phyloP scores from a whole-genome alignment of 139 green algal genomes.

The Haematococcus lacustris region DNA sequence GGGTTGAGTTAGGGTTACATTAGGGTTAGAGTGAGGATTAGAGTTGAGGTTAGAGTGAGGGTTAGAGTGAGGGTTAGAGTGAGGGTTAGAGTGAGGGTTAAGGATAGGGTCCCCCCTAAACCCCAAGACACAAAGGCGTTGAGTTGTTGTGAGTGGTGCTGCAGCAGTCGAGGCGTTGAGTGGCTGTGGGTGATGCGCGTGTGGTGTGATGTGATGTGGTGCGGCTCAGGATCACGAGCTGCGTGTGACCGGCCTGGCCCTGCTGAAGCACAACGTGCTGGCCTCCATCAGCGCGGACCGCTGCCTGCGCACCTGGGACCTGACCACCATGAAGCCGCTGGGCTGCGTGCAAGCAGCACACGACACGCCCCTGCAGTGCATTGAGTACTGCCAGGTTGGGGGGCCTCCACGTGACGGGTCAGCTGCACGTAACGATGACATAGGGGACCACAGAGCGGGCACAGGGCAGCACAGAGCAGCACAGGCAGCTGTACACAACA shows the following conservation, averaged over 20 bases:
- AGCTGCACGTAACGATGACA: too few relatives aligned
- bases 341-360: conserved; percentile 33
- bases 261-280: conserved; percentile 40
- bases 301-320: conserved; percentile 59
- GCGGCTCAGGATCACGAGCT: conserved; percentile 23
- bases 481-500: too few relatives aligned
- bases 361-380: conserved; percentile 40
- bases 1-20: too few relatives aligned
- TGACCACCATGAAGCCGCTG: conserved; percentile 55
- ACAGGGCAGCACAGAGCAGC: too few relatives aligned
- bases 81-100: too few relatives aligned
- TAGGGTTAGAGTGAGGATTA: too few relatives aligned
- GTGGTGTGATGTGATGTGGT: neutral
- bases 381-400: conserved; percentile 25
- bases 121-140: too few relatives aligned
- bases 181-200: neutral
- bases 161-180: neutral
- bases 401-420: too few relatives aligned
- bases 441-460: too few relatives aligned
- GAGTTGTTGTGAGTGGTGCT: neutral
- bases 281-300: conserved; percentile 40
- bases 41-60: too few relatives aligned
- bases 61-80: too few relatives aligned
- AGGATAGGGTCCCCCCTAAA: too few relatives aligned
- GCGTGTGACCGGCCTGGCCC: conserved; percentile 37